Conservation (phyloP, 2,329 filamentous ascomycete species). For the Fusarium robinianum region DNA sequence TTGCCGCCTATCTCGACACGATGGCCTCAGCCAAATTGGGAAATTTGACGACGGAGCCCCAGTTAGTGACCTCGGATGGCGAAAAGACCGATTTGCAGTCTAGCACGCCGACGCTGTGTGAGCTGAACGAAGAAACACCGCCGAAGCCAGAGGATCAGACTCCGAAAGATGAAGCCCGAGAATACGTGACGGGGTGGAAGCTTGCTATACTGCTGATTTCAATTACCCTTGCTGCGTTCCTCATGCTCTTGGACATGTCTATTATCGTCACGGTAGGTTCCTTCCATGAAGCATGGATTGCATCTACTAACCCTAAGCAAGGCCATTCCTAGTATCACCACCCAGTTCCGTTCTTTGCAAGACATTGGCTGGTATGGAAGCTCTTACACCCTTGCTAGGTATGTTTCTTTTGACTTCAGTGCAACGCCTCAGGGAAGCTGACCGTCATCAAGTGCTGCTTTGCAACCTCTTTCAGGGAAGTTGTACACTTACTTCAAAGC, state of each 20-base stretch:
- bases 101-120: conserved; percentile 24
- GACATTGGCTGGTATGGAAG: conserved; percentile 63
- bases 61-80: neutral
- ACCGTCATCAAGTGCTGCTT: conserved; percentile 45
- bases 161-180: conserved; percentile 12
- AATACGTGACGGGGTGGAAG: conserved; percentile 37
- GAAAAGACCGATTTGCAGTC: conserved; percentile 18
- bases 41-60: neutral
- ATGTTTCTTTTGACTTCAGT: conserved; percentile 15
- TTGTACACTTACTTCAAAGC: conserved; percentile 48
- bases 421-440: conserved; percentile 38
- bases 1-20: neutral
- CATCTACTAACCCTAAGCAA: conserved; percentile 20
- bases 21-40: conserved; percentile 8
- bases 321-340: conserved; percentile 56
- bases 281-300: neutral
- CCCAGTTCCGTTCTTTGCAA: conserved; percentile 52
- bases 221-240: conserved; percentile 50
- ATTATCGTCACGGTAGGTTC: conserved; percentile 55
- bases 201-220: conserved; percentile 43
- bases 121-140: conserved; percentile 14
- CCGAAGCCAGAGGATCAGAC: conserved; percentile 8
- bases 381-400: conserved; percentile 53
- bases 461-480: conserved; percentile 58
- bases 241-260: conserved; percentile 56